Base-by-base conservation (phyloP, 78 protist genomes). In the Dictyostelium capitatum region DNA sequence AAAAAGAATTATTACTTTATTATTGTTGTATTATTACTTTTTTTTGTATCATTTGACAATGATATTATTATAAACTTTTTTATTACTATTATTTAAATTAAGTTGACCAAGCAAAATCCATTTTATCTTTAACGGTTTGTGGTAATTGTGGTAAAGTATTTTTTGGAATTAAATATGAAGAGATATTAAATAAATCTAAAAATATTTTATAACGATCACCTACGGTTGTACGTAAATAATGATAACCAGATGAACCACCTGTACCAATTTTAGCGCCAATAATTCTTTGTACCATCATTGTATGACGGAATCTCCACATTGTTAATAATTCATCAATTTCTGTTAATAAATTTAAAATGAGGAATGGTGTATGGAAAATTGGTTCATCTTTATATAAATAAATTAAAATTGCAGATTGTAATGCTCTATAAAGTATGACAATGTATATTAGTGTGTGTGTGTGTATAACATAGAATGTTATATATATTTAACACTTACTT, bases 191-290 rank as follows among this genome's bases (percentile, higher is more conserved):
- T 28, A 96, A 83, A 91, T 96, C 97, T 14, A 73, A 43, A 62
- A 96, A 96, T 30, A 94, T 89, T 51, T 69, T 65, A 82, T 93
- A 89, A 56, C 91, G 46, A 80, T 94, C 96, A 51, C 90, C 87
- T 37, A 77, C 59, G 10, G 97, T 96, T 15, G 95, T 67, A 30
- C 95, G 30, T 8, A 96, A 80, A 90, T 96, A 96, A 67, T 90
- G 95, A 84, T 96, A 96, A 79, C 97, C 97, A 37, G 95, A 89
- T 23, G 95, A 83, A 54, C 97, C 97, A 85, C 97, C 97, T 20
- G 96, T 94, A 69, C 97, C 97, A 46, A 85, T 51, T 69, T 90
- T 89, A 14, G 82, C 95, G 59, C 98, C 98, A 56, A 96, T 89
- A 92, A 96, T 96, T 32, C 96, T 89, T 50, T 94, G 96, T 43